phyloP scores from a whole-genome alignment of 306 rosid genomes.

The Quercus aquifolioides region DNA sequence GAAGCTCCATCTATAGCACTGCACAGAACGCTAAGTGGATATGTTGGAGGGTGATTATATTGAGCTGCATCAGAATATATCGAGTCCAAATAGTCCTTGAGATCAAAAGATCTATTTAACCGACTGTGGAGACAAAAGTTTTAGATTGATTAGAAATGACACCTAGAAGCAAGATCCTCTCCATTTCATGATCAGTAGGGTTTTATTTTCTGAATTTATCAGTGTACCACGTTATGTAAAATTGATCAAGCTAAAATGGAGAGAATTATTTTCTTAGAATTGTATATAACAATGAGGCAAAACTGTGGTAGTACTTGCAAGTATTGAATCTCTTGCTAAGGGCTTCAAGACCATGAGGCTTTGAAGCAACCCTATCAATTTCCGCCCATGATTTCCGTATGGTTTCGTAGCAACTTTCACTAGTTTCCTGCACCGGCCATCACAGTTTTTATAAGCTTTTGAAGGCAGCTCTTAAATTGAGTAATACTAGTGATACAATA shows the following conservation, averaged over 20 bases:
- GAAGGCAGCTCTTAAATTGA: too few species aligned
- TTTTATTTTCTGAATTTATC: too few species aligned
- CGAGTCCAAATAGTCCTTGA: slow-evolving; percentile 22
- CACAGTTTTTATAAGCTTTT: too few species aligned
- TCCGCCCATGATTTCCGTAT: slow-evolving; percentile 54
- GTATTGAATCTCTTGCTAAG: slow-evolving; percentile 42
- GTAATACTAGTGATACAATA: too few species aligned
- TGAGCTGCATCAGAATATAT: slow-evolving; percentile 23
- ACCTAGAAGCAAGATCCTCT: not conserved
- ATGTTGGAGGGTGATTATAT: slow-evolving; percentile 19
- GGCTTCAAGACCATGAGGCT: slow-evolving; percentile 37
- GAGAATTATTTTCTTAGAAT: too few species aligned
- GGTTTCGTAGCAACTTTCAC: slow-evolving; percentile 47
- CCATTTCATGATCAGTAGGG: too few species aligned
- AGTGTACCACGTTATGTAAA: too few species aligned
- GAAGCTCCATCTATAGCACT: slow-evolving; percentile 26
- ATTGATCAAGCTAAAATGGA: too few species aligned
- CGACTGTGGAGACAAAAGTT: slow-evolving; percentile 3
- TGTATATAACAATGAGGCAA: not conserved
- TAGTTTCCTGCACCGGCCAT: slow-evolving; percentile 39
- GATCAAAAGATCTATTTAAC: slow-evolving; percentile 13
- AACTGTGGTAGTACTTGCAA: slow-evolving; percentile 32
- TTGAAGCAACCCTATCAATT: slow-evolving; percentile 44
- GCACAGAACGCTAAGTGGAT: slow-evolving; percentile 24
- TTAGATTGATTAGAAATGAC: not conserved